A percentile compares a stretch with the other conserved stretches of the same genome.
Conservation (phyloP, 2,329 filamentous ascomycete species). For the Davidsoniella eucalypti region DNA sequence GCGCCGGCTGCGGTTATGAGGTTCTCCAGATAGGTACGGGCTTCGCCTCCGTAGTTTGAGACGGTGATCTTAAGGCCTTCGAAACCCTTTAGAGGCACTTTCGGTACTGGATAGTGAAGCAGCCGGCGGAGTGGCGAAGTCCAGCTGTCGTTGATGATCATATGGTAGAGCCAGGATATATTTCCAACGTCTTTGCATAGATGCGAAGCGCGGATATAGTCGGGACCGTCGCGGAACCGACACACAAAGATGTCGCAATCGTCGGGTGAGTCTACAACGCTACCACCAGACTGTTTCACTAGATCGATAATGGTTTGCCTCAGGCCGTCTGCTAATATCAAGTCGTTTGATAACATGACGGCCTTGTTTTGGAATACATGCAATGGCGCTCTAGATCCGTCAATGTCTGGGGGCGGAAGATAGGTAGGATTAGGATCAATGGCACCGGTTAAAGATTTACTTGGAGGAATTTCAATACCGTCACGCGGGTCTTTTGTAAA, state of each 20-base stretch:
- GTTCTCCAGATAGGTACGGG: slow-evolving; percentile 84
- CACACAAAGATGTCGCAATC: slow-evolving; percentile 74
- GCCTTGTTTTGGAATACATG: slow-evolving; percentile 62
- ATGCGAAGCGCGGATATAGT: slow-evolving; percentile 64
- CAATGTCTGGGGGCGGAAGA: slow-evolving; percentile 27
- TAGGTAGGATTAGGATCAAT: slow-evolving; percentile 33
- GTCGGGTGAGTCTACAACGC: slow-evolving; percentile 45
- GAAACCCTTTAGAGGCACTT: slow-evolving; percentile 64
- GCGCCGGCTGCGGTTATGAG: slow-evolving; percentile 71
- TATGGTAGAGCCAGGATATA: slow-evolving; percentile 80
- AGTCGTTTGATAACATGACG: slow-evolving; percentile 62
- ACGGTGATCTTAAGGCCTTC: slow-evolving; percentile 63
- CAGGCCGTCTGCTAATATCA: slow-evolving; percentile 53
- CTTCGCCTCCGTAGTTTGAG: slow-evolving; percentile 93
- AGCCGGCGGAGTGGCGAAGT: slow-evolving; percentile 68
- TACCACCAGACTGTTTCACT: slow-evolving; percentile 54
- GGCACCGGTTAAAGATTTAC: slow-evolving; percentile 50
- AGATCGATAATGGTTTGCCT: slow-evolving; percentile 51
- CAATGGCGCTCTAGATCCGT: slow-evolving; percentile 33
- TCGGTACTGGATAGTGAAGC: slow-evolving; percentile 77
- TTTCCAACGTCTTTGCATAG: slow-evolving; percentile 75
- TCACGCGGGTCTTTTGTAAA: slow-evolving; percentile 43
- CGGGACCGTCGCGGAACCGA: slow-evolving; percentile 63
- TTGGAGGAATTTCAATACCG: slow-evolving; percentile 37
- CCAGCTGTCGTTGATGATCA: slow-evolving; percentile 81